These are phyloP conservation scores for Botrytis elliptica DNA, from an alignment of 2,329 filamentous ascomycete genomes.

Conservation along the genomic window DNA sequence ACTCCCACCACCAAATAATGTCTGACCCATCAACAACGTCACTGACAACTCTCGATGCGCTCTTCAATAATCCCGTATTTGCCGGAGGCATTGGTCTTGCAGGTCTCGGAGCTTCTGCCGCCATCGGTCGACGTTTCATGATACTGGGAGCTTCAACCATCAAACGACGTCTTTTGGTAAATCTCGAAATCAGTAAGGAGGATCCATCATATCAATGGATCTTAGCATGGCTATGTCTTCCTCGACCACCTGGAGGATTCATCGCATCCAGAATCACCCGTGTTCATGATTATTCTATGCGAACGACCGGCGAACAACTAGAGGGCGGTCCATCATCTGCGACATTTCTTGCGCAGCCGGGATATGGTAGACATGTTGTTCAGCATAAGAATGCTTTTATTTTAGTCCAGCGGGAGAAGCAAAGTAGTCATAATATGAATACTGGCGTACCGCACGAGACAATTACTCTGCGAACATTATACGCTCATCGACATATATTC, in stretches of 20 bases:
- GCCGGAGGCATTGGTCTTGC: constrained; percentile 85
- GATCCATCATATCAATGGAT: constrained; percentile 95
- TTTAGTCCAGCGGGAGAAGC: constrained; percentile 80
- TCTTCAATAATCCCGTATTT: constrained; percentile 63
- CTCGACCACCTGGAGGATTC: constrained; percentile 55
- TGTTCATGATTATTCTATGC: constrained; percentile 59
- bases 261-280: constrained; percentile 57
- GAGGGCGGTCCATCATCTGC: constrained; percentile 68
- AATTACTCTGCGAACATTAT: constrained; percentile 86
- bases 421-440: constrained; percentile 74
- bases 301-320: constrained; percentile 60
- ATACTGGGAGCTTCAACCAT: constrained; percentile 71
- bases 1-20: constrained; percentile 7
- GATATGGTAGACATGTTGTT: constrained; percentile 84
- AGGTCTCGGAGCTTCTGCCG: constrained; percentile 76
- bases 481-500: constrained; percentile 84
- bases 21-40: constrained; percentile 24
- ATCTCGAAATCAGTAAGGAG: constrained; percentile 92
- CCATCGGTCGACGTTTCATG: constrained; percentile 75
- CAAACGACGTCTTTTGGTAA: constrained; percentile 83
- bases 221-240: constrained; percentile 87
- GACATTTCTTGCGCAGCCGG: constrained; percentile 84
- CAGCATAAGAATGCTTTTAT: constrained; percentile 87
- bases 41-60: constrained; percentile 52
- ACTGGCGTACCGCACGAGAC: constrained; percentile 93